Evolutionary conservation across 2,329 filamentous ascomycete species (phyloP), one percentile per base, ranked within the genome.

Genomic region (Pseudogymnoascus sp.): DNA sequence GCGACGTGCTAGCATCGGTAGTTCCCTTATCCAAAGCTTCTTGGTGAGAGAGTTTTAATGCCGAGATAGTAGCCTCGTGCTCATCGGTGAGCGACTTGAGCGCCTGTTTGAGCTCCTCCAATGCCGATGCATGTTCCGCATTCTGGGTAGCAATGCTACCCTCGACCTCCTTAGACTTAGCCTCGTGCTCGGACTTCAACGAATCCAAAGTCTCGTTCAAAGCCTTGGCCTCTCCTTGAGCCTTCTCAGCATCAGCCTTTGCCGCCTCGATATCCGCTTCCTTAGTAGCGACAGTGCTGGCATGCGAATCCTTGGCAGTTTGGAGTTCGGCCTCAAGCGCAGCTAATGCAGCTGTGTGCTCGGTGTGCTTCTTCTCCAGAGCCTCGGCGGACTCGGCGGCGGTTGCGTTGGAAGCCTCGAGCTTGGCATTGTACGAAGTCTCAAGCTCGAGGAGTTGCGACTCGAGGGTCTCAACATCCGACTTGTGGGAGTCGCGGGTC

Each of bases 31-130:
- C 77, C 28, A 85, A 72, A 64, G 81, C 79, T 52, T 78, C 76
- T 33, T 78, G 75, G 66, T 86, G 81, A 65, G 81, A 79, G n/a
- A 77, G 73, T 70, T 84, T 79, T 52, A 86, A 72, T 4, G 78
- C 78, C 42, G 78, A 75, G 11, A 85, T 68, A 16, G 78, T 75
- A 42, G 78, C 72, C 52, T 78, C 71, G 66, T 86, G 82, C 69
- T 86, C 77, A 25, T 80, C 76, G 16, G 76, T 72, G 5, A 85
- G 72, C 0, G 78, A 76, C 42, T 75, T 72, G 14, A 49, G 23
- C 1, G 42, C 23, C 2, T 3, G 19, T 68, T 80, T 78, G n/a
- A 86, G 71, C 62, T 78, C 76, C 63, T 79, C 77, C 6, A 86
- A 72, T 11, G 67, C 67, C 30, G 62, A 64, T 60, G 69, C 63